A percentile compares a stretch with the other conserved stretches of the same genome.
These are phyloP conservation scores for Prunus mira DNA, from an alignment of 306 rosid species.

Conservation along the genomic window DNA sequence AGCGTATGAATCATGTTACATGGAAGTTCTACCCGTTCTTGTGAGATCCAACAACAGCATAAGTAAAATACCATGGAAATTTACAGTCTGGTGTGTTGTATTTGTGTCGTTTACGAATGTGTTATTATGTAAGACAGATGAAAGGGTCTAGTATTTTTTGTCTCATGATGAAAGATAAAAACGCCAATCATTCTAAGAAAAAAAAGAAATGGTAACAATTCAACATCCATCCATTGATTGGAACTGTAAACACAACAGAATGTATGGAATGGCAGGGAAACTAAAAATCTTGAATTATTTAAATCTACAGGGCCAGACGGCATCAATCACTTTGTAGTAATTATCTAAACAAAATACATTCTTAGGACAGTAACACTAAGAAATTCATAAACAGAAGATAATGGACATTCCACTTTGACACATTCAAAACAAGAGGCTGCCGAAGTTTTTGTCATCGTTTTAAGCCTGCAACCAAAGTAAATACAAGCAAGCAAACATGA, in stretches of 20 bases:
- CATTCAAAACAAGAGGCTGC: conserved; percentile 9
- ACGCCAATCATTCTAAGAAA: background rate
- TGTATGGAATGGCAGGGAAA: background rate
- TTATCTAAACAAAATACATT: conserved; percentile 19
- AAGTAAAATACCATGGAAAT: too few relatives aligned
- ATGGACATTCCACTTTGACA: background rate
- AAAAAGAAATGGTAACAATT: background rate
- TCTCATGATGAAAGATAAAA: too few relatives aligned
- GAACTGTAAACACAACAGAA: background rate
- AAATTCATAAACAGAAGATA: conserved; percentile 24
- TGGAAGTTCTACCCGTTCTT: too few relatives aligned
- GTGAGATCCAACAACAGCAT: too few relatives aligned
- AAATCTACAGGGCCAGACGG: conserved; percentile 21
- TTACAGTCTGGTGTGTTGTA: too few relatives aligned
- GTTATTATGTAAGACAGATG: too few relatives aligned
- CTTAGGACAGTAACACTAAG: conserved; percentile 4
- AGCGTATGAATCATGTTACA: too few relatives aligned
- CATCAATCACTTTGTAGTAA: conserved; percentile 9
- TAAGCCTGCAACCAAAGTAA: conserved; percentile 18
- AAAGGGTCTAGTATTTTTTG: too few relatives aligned
- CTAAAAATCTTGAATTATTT: conserved; percentile 25
- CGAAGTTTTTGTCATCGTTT: background rate
- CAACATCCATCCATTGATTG: background rate
- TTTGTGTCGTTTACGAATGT: too few relatives aligned
- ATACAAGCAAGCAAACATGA: background rate